Evolutionary conservation across 176 grass and related monocot species (phyloP), one percentile per base, ranked within the genome.

Genomic region (Panicum miliaceum): DNA sequence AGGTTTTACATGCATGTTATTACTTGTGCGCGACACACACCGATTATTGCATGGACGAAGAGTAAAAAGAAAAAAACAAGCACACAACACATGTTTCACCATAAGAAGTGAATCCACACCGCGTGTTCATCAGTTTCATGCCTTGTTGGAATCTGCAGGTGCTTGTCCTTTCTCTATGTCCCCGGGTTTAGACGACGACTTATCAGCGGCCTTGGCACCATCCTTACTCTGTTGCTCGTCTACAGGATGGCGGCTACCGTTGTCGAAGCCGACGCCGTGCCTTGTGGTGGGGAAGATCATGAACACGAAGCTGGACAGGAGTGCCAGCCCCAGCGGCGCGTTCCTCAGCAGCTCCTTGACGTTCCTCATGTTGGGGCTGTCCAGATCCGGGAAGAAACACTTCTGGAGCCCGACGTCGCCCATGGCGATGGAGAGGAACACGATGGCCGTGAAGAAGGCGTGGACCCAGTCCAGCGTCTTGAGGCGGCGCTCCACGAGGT

Each of bases 241-340:
- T 48, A 3, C 3, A 3, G 47, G 12, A 3, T 48, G 12, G 13
- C 51, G 37, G 8, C 3, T 2, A 3, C 40, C 0, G 12, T 70
- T 70, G 40, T 70, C 67, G 67, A 45, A 70, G 38, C 67, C 67
- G 4, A 70, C 41, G 22, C 67, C 67, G 0, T 41, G 40, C 23
- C 67, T 43, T 6, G 20, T 70, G 67, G 67, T 70, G 5, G 67
- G 67, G 40, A 70, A 70, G 67, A 70, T 25, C 67, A 70, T 70
- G 67, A 70, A 70, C 10, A 70, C 40, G 4, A 70, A 70, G 67
- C 67, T 70, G 40, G 67, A 70, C 2, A 70, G 12, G 0, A 70
- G 40, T 3, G 40, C 67, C 2, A 70, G 40, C 40, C 67, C 67
- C 22, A 70, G 67, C 40, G 67, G 67, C 40, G 41, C 22, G 2